Evolutionary conservation across 305 asterid species (phyloP), one percentile per base, ranked within the genome.

Genomic region (Petunia hybrid): DNA sequence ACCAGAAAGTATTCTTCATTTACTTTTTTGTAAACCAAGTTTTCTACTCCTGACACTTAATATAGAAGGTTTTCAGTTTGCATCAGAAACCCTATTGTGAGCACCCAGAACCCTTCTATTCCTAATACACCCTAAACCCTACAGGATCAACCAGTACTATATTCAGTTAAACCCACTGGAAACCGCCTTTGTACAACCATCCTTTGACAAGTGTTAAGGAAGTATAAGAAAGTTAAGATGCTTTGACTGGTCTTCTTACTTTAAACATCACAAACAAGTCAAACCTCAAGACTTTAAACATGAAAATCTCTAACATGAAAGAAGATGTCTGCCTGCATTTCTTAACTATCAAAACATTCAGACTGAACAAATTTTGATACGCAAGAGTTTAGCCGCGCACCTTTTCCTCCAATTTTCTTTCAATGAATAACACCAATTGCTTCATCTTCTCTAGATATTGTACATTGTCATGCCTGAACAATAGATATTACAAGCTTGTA

Each of bases 391-490:
- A 51, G 48, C 63, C 12, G 64, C 38, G 45, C 86, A 96, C 99
- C 97, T 94, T 94, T 84, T 91, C 93, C 46, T 94, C 99, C 92
- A 96, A 86, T 45, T 82, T 93, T 85, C 89, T 96, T 87, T 96
- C 98, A 60, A 94, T 87, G 89, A 96, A 96, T 83, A 96, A 74
- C 85, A 92, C 97, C 90, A 96, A 87, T 85, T 91, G 97, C 88
- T 95, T 94, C 98, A 96, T 88, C 87, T 94, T 94, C 89, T 96
- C 99, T 89, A 96, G 85, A 83, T 86, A 94, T 86, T 94, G 95
- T 91, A 94, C 87, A 84, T 96, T 94, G 85, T 96, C 99, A 90
- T 96, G 99, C 94, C 99, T 96, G 91, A 78, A 84, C 86, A 75
- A 88, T 76, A 63, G 60, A 81, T 14, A 74, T 36, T 53, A 74